Base-by-base conservation (phyloP, 805 yeast genomes). In the Starmerella riodocensis region DNA sequence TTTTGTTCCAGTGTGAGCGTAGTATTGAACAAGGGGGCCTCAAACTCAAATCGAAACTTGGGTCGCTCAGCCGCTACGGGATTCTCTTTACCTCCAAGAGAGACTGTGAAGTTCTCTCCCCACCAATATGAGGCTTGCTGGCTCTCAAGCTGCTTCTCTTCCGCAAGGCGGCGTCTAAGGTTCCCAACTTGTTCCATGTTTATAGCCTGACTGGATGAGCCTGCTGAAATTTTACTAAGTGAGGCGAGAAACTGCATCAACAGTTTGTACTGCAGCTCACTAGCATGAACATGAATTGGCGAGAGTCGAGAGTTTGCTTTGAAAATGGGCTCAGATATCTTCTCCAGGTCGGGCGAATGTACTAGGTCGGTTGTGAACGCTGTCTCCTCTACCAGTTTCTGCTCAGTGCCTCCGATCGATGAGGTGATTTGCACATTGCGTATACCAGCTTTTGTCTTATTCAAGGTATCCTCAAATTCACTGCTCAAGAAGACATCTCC, bases 401-500 rank as follows among this genome's bases (percentile, higher is more conserved):
- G 53, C 2, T 59, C 49, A 2, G 54, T 65, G 8, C 62, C 60
- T 2, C 61, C 65, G 39, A 74, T 61, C 40, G 71, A 61, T 0
- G 96, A 79, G 0, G 71, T 60, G n/a, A 88, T 60, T 40, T 69
- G 71, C 3, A 85, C 76, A 35, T 83, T 75, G 32, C 84, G 64
- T 17, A 91, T 62, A 0, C 94, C 93, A 6, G 83, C 69, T 13
- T 64, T 55, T 12, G 86, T 71, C 6, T 66, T 54, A 52, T 83
- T 85, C 12, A 41, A 44, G 2, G 45, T 31, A 5, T 36, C 43
- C 2, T 46, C 52, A 0, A 82, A 85, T 9, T 57, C 57, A 56
- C 86, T 91, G 3, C 66, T 61, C 14, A 85, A 72, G 48, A 70
- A 77, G 8, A 91, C 61, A 53, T 88, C 94, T 47, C 98, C 98